phyloP scores from a whole-genome alignment of 202 grass and related monocot genomes.

The Saccharum hybrid region DNA sequence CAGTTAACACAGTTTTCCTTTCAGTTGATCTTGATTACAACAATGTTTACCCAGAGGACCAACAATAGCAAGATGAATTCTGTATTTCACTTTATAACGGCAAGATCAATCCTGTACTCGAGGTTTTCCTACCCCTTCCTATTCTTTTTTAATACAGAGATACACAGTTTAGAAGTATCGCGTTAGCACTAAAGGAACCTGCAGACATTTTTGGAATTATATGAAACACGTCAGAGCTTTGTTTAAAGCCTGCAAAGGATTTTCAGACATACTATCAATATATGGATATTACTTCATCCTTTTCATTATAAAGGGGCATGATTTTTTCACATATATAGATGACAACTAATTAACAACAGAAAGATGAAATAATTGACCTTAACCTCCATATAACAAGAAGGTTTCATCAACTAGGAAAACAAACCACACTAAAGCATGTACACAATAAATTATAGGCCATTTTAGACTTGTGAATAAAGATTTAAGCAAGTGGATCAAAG shows the following conservation, averaged over 20 bases:
- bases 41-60: background rate
- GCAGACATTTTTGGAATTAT: background rate
- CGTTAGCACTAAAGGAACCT: background rate
- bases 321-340: background rate
- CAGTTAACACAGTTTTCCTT: background rate
- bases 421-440: constrained; percentile 13
- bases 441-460: background rate
- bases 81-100: background rate
- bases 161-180: background rate
- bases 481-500: background rate
- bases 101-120: background rate
- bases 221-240: constrained; percentile 22
- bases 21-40: background rate
- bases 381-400: background rate
- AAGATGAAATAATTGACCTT: background rate
- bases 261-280: constrained; percentile 22
- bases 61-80: background rate
- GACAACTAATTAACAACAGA: constrained; percentile 14
- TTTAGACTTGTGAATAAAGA: background rate
- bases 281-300: background rate
- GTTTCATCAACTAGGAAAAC: background rate
- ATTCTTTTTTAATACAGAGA: background rate
- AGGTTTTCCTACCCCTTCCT: background rate
- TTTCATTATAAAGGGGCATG: constrained; percentile 3
- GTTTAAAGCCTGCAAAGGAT: background rate